phyloP scores from a whole-genome alignment of 306 rosid species.

The Sphenostylis stenocarpa region DNA sequence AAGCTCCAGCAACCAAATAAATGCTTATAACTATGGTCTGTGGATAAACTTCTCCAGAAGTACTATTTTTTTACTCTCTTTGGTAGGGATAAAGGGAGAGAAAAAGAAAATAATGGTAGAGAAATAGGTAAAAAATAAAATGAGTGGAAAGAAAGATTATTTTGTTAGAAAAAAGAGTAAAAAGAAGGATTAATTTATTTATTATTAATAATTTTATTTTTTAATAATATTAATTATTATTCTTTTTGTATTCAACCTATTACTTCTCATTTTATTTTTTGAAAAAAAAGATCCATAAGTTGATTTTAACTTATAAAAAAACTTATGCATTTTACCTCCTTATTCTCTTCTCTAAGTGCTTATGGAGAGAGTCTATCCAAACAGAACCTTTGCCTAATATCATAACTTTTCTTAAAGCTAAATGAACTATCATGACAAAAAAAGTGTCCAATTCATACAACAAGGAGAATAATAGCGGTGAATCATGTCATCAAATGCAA shows the following conservation, averaged over 20 bases:
- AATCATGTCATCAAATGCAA: constrained; percentile 1
- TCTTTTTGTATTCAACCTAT: no score
- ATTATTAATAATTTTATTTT: no score
- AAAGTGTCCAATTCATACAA: not conserved
- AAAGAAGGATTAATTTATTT: no score
- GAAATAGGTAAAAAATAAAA: no score
- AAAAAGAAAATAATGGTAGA: no score
- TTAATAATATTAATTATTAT: no score
- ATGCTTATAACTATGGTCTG: not conserved
- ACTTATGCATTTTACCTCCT: not conserved
- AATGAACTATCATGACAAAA: not conserved
- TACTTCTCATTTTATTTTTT: no score
- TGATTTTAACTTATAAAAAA: no score
- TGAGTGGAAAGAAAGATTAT: no score
- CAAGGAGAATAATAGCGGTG: constrained; percentile 8
- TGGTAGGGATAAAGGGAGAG: no score
- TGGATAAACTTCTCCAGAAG: not conserved
- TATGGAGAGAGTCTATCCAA: not conserved
- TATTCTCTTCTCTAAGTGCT: not conserved
- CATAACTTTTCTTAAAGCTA: not conserved
- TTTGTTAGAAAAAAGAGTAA: no score
- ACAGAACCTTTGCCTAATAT: not conserved
- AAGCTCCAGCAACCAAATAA: constrained; percentile 7
- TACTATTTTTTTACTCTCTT: not conserved
- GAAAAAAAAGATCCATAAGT: no score